Evolutionary conservation across 2,329 filamentous ascomycete genomes (phyloP), one percentile per base, ranked within the genome.

Genomic region (Claviceps pusilla): DNA sequence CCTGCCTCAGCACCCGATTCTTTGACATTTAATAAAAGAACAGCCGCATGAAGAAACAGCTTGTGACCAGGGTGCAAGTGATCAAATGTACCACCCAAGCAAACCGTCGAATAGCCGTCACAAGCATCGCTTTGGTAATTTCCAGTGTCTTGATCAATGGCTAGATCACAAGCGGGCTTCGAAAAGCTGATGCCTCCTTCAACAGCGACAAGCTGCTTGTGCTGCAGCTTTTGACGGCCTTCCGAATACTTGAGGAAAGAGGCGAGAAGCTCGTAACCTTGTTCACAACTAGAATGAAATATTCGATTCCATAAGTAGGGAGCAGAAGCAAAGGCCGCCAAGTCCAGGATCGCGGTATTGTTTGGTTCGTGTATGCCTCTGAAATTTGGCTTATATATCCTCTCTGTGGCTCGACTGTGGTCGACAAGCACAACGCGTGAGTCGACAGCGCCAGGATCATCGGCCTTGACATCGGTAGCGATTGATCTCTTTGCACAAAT

Each of bases 21-120:
- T 43, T 14, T 9, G 0, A 41, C n/a, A 33, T 53, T 45, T 43
- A 57, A 43, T 9, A 89, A 76, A 54, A 96, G 79, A 0, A 84
- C 80, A 0, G 86, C 87, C 57, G 90, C 90, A n/a, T 90, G 89
- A 24, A 98, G 79, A 24, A 98, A 78, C n/a, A 97, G 76, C 70
- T 97, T 98, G 73, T 98, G 93, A 6, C 93, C 93, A 4, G 87
- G 83, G 66, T 98, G 93, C 28, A 98, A 78, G 69, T 97, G 89
- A 67, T 98, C 93, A 69, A 97, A 98, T 0, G 93, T 98, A 10
- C 93, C 93, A 35, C 91, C 93, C 12, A 97, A 80, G 52, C 85
- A 87, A 51, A 94, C 85, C 3, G 59, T 64, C 3, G 57, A 56
- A 57, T 68, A 69, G 0, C 61, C 60, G 3, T 53, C 52, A 5